Base-by-base conservation (phyloP, 2,329 filamentous ascomycete species). In the Lojkania enalia region DNA sequence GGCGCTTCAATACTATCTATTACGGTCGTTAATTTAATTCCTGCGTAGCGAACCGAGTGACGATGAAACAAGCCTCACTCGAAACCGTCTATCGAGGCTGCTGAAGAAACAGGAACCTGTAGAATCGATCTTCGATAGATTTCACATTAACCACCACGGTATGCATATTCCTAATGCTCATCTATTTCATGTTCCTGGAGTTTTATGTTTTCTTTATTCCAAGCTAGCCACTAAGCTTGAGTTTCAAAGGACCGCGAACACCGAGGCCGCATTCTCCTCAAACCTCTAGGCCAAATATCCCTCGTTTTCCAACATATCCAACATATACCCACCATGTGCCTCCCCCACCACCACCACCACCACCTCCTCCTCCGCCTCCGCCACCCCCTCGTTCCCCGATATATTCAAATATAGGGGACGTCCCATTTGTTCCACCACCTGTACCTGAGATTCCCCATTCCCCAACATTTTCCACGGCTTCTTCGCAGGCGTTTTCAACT, bases 391-490 rank as follows among this genome's bases (percentile, higher is more conserved):
- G 20, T 6, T 44, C 45, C 20, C 27, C 42, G 20, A 32, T 37
- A 23, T 60, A 49, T 16, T 44, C 46, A 5, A 46, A 52, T 18
- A 49, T 58, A 51, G 58, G 63, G 11, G 64, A 67, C 4, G 61
- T 68, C 38, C 63, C 61, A 6, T 67, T 52, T 30, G 48, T 68
- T 5, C 67, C 67, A 16, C 67, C 67, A 20, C 53, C 64, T 4
- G 64, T 61, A 2, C 71, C 72, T 13, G 67, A 70, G 25, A 61
- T 68, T 21, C 71, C 71, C 12, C 55, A 67, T 6, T 74, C 72
- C 12, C 73, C 73, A 4, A 71, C 69, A 1, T 71, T 69, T 41
- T 74, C 71, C 3, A 73, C 67, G 14, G 64, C 66, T 32, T 75
- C 73, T 2, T 73, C 71, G 6, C 68, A 67, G 19, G 70, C 71